phyloP scores from a whole-genome alignment of 1,139 yeast species.

The Hemisphaericaspora xylanilytica region DNA sequence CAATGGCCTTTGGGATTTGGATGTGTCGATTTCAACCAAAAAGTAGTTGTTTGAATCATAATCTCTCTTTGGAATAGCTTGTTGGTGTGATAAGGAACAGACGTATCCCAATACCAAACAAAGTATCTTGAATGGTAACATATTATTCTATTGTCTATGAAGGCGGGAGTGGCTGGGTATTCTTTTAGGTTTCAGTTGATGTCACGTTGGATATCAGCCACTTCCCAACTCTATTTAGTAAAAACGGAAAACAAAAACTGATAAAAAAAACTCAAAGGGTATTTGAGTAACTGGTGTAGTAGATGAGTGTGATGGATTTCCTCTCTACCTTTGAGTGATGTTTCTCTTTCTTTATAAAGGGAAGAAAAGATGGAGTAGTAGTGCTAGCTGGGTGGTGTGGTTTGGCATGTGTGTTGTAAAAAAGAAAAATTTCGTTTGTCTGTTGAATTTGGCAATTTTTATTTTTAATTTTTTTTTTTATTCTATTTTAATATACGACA shows the following conservation, averaged over 20 bases:
- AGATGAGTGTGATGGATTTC: too few species aligned
- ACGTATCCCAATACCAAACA: slow-evolving; percentile 8
- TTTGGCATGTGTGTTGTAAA: slow-evolving; percentile 1
- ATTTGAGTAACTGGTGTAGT: too few species aligned
- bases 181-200: background rate
- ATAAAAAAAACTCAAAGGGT: too few species aligned
- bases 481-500: background rate
- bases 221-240: too few species aligned
- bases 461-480: background rate
- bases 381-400: too few species aligned
- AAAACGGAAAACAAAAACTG: too few species aligned
- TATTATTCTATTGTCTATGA: slow-evolving; percentile 1
- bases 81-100: slow-evolving; percentile 8
- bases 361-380: too few species aligned
- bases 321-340: too few species aligned
- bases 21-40: slow-evolving; percentile 52
- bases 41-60: slow-evolving; percentile 49
- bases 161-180: background rate
- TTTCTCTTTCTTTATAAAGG: too few species aligned
- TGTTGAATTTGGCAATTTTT: background rate
- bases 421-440: background rate
- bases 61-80: slow-evolving; percentile 33
- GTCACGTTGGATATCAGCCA: background rate
- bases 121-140: slow-evolving; percentile 13
- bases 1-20: slow-evolving; percentile 25